Conservation (phyloP, 495 filamentous ascomycete genomes). For the Arthonia radiata region DNA sequence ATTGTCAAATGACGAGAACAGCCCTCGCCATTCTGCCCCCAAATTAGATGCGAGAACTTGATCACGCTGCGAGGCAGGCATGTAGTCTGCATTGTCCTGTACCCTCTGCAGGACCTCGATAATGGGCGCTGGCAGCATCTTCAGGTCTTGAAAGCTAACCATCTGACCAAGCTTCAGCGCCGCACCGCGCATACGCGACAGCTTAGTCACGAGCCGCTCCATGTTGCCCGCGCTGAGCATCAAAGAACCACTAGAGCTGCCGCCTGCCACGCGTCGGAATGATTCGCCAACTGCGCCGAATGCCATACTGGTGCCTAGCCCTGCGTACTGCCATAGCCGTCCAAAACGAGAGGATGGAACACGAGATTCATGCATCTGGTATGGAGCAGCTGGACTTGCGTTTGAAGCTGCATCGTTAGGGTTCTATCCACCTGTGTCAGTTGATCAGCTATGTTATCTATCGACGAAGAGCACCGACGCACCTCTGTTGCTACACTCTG, state of each 20-base stretch:
- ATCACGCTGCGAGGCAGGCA: slow-evolving; percentile 81
- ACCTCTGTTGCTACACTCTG: slow-evolving; percentile 6
- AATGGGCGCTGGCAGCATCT: slow-evolving; percentile 71
- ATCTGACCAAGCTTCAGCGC: slow-evolving; percentile 94
- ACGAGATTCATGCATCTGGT: slow-evolving; percentile 65
- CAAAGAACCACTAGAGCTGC: slow-evolving; percentile 38
- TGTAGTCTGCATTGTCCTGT: slow-evolving; percentile 93
- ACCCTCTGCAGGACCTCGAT: slow-evolving; percentile 76
- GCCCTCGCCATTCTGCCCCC: slow-evolving; percentile 59
- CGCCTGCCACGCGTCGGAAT: slow-evolving; percentile 40
- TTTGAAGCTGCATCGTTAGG: slow-evolving; percentile 4
- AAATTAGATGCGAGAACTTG: slow-evolving; percentile 55
- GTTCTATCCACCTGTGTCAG: slow-evolving; percentile 15
- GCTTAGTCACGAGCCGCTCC: slow-evolving; percentile 71
- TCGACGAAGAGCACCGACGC: background rate
- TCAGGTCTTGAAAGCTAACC: slow-evolving; percentile 94
- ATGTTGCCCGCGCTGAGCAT: slow-evolving; percentile 79
- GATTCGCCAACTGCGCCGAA: slow-evolving; percentile 78
- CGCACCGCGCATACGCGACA: slow-evolving; percentile 92
- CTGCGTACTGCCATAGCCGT: slow-evolving; percentile 81
- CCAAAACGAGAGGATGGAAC: slow-evolving; percentile 75
- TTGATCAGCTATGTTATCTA: slow-evolving; percentile 13
- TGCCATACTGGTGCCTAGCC: slow-evolving; percentile 81
- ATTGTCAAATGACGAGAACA: slow-evolving; percentile 70
- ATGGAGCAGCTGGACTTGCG: slow-evolving; percentile 12